phyloP scores from a whole-genome alignment of 768 basidiomycete genomes.

The Trametes punicea region DNA sequence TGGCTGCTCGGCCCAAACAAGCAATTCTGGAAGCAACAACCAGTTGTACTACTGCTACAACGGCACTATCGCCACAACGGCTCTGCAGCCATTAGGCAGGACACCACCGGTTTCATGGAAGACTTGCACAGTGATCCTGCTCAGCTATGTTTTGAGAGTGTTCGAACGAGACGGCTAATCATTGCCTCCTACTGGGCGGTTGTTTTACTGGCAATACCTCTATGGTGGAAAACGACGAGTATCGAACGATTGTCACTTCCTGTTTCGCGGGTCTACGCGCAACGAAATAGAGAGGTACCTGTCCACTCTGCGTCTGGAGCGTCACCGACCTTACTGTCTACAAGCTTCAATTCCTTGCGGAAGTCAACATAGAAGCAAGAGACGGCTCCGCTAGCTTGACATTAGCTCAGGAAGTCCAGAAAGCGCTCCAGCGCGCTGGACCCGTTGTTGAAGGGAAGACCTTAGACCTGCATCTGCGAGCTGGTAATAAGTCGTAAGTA shows the following conservation, averaged over 20 bases:
- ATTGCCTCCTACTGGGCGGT: conserved; percentile 76
- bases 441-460: background rate
- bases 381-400: background rate
- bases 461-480: background rate
- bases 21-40: background rate
- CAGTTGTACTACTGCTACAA: background rate
- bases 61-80: background rate
- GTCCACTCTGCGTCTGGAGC: background rate
- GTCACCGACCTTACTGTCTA: background rate
- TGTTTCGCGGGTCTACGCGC: conserved; percentile 49
- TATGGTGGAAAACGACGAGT: conserved; percentile 94
- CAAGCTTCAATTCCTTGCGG: conserved; percentile 32
- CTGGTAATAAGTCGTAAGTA: conserved; percentile 2
- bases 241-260: conserved; percentile 82
- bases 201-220: conserved; percentile 73
- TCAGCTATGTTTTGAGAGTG: conserved; percentile 50
- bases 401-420: background rate
- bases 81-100: background rate
- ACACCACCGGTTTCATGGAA: conserved; percentile 4
- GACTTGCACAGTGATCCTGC: conserved; percentile 43
- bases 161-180: conserved; percentile 51
- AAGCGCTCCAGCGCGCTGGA: background rate
- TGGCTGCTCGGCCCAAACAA: conserved; percentile 8
- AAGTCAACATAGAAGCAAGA: conserved; percentile 18
- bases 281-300: conserved; percentile 35